Evolutionary conservation across 1,284 basidiomycete genomes (phyloP), one percentile per base, ranked within the genome.

Genomic region (Clitocybe nebularis): DNA sequence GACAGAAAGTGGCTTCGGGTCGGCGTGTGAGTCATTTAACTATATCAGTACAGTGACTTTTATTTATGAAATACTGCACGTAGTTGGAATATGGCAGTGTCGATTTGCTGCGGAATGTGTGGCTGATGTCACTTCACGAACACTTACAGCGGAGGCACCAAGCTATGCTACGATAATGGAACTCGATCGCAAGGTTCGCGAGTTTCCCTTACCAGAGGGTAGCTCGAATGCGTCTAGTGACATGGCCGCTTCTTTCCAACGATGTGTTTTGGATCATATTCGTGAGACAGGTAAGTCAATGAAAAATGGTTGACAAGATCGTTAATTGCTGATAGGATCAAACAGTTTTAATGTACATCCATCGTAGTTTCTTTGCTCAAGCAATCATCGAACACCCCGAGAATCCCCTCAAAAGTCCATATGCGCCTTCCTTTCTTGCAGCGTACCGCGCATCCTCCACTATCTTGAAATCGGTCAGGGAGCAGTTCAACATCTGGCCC

Each of bases 121-220:
- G 2, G 72, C 82, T 0, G 78, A 83, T 13, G 79, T 87, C 4
- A 74, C 76, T 0, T 61, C 74, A 3, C 71, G 74, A n/a, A 84
- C 81, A 0, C 64, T 86, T 19, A 79, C 77, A 0, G 73, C 82
- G 0, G 75, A 81, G 45, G 63, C 77, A 3, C 83, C 83, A 0
- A 73, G 69, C 14, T 87, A 86, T 53, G 64, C 74, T 0, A 78
- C 75, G 1, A 81, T 87, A 54, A 77, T 84, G 73, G 84, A 84
- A 35, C 69, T 87, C 3, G 84, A 87, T 61, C 71, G 73, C 16
- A 83, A 78, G 60, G 74, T 87, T 9, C 75, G 80, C 37, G 81
- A 85, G 46, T 82, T 81, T 49, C 69, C 75, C 11, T 61, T 83
- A 23, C 75, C 79, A 2, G 66, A 66, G 8, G 58, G 60, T 10